phyloP scores from a whole-genome alignment of 140 eudicot species.

The Cichorium intybus region DNA sequence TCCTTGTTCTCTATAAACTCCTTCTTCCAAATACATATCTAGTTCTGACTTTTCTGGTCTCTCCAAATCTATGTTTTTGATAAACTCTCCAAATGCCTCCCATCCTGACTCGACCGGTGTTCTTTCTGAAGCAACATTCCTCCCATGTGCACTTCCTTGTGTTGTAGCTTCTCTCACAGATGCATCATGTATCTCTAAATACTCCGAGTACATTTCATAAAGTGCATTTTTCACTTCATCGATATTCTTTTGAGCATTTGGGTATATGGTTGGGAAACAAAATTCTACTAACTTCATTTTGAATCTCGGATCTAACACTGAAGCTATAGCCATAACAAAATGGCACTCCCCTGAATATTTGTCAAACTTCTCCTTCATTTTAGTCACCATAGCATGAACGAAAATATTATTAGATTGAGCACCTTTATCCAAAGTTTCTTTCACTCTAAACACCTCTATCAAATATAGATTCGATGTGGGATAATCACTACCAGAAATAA shows the following conservation, averaged over 20 bases:
- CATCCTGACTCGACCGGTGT: background rate
- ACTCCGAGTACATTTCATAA: too few species aligned
- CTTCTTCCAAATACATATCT: too few species aligned
- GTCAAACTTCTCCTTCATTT: slow-evolving; percentile 6
- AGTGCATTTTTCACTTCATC: too few species aligned
- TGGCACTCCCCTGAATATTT: slow-evolving; percentile 6
- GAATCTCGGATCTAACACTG: background rate
- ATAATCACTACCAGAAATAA: too few species aligned
- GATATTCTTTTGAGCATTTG: background rate
- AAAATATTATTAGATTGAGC: background rate
- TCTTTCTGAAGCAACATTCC: background rate
- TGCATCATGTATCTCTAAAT: too few species aligned
- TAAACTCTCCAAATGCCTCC: background rate
- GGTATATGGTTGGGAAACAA: background rate
- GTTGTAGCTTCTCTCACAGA: background rate
- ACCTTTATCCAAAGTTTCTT: too few species aligned
- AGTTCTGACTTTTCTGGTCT: too few species aligned
- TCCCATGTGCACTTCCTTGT: background rate
- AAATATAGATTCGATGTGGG: too few species aligned
- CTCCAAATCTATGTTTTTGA: background rate
- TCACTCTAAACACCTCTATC: too few species aligned
- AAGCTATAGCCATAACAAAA: background rate
- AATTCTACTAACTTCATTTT: background rate
- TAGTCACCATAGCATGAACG: background rate
- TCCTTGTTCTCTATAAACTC: too few species aligned